phyloP scores from a whole-genome alignment of 352 stramenopile species.

The Peronospora belbahrii region DNA sequence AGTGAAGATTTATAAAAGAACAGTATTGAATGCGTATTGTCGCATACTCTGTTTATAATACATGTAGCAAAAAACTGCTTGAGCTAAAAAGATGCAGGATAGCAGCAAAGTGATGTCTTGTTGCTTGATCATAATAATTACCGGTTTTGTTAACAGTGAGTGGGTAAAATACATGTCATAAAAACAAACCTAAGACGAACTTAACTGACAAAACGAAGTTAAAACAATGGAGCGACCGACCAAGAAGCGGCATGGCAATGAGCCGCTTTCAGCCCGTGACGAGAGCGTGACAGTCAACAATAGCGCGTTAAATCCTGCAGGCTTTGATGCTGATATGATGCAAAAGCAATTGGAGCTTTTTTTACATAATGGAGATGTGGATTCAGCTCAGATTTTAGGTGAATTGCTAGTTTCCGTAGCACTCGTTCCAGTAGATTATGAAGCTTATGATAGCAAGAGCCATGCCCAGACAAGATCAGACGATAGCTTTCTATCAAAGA shows the following conservation, averaged over 20 bases:
- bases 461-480: neutral
- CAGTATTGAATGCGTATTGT: conserved; percentile 1
- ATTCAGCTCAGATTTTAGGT: conserved; percentile 59
- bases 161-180: too few species aligned
- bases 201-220: conserved; percentile 1
- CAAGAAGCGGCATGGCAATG: conserved; percentile 30
- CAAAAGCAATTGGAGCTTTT: conserved; percentile 56
- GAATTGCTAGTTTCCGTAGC: conserved; percentile 52
- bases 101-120: too few species aligned
- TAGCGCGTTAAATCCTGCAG: neutral
- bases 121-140: too few species aligned
- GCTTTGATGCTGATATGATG: conserved; percentile 42
- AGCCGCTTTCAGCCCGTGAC: conserved; percentile 1
- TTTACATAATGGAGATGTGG: conserved; percentile 33
- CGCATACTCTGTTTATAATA: neutral
- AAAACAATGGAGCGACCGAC: conserved; percentile 16
- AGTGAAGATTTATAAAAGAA: conserved; percentile 44
- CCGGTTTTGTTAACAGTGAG: too few species aligned
- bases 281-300: conserved; percentile 1
- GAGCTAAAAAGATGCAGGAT: neutral
- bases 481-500: conserved; percentile 12
- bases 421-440: conserved; percentile 17
- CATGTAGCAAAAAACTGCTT: neutral
- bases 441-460: conserved; percentile 1
- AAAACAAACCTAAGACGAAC: conserved; percentile 18